phyloP scores from a whole-genome alignment of 345 rosid genomes.

The Trapa bicornis region DNA sequence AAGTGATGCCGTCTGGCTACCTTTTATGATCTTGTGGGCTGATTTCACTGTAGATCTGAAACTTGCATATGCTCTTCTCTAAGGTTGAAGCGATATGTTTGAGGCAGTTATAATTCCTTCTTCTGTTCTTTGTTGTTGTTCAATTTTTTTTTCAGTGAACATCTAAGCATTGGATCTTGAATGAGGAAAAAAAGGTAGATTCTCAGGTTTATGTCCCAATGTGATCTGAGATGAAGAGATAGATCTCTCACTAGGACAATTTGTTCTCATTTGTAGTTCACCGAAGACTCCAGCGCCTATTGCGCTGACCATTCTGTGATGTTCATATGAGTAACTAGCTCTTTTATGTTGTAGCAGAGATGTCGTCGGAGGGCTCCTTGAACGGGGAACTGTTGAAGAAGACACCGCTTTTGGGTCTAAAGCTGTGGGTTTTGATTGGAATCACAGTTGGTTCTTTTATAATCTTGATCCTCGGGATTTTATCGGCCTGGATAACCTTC shows the following conservation, averaged over 20 bases:
- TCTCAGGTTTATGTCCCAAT: background rate
- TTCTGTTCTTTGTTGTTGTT: background rate
- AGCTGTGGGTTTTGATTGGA: slow-evolving; percentile 84
- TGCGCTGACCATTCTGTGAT: background rate
- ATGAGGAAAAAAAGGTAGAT: background rate
- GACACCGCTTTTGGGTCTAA: slow-evolving; percentile 71
- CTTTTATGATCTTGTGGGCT: slow-evolving; percentile 1
- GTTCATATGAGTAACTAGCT: background rate
- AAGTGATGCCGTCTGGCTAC: slow-evolving; percentile 49
- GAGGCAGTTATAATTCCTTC: background rate
- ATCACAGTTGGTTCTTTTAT: slow-evolving; percentile 63
- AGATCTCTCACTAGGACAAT: background rate
- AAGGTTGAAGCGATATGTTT: background rate
- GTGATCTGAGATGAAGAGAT: background rate
- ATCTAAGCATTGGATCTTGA: background rate
- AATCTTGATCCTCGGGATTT: slow-evolving; percentile 63
- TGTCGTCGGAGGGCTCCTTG: slow-evolving; percentile 57
- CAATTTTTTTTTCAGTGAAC: background rate
- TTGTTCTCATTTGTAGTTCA: background rate
- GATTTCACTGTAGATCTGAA: slow-evolving; percentile 2
- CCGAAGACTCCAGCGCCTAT: background rate
- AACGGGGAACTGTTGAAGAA: slow-evolving; percentile 64
- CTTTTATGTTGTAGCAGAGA: slow-evolving; percentile 11
- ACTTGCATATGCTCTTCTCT: background rate
- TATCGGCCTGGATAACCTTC: slow-evolving; percentile 70